Base-by-base conservation (phyloP, 768 basidiomycete species). In the Collybia mongolica region DNA sequence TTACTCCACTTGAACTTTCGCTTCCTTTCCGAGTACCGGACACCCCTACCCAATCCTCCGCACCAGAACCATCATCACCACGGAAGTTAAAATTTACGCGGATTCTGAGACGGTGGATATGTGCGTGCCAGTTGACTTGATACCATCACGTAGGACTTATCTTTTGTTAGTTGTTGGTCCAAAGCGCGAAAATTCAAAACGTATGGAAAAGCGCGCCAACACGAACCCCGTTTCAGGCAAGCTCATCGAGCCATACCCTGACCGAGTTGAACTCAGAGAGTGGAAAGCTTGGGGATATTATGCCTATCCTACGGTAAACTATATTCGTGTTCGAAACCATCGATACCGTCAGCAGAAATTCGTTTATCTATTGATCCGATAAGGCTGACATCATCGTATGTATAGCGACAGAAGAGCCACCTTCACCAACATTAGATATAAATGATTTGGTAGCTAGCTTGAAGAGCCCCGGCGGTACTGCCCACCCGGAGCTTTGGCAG, bases 241-340 rank as follows among this genome's bases (percentile, higher is more conserved):
- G 51, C 42, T 46, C 28, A 14, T 12, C 2, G 32, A 32, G 3
- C 6, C 32, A 5, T 32, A 9, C 5, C 14, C 32, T 32, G 5
- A 32, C 11, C 32, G 32, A 2, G 32, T 32, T 9, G 32, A 32
- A 32, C 17, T 48, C 20, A 22, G 44, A 17, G 80, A 79, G 35
- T 84, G 80, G 79, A 77, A 79, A 55, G 73, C 73, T 35, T 82
- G 76, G 59, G 81, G 76, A 1, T 75, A 79, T 47, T 82, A 75
- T 67, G 77, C 81, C 5, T 71, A 73, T 28, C 82, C 81, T 9
- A 56, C 54, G 15, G 53, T 79, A 7, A 71, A 73, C 39, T 63
- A 63, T 26, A 64, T 76, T 3, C 53, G 63, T 19, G 72, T 75
- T 6, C 56, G 60, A 46, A 81, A 81, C 59, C 63, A 71, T 18